Evolutionary conservation across 2,329 filamentous ascomycete genomes (phyloP).

Genomic region (Xylaria arbuscula): DNA sequence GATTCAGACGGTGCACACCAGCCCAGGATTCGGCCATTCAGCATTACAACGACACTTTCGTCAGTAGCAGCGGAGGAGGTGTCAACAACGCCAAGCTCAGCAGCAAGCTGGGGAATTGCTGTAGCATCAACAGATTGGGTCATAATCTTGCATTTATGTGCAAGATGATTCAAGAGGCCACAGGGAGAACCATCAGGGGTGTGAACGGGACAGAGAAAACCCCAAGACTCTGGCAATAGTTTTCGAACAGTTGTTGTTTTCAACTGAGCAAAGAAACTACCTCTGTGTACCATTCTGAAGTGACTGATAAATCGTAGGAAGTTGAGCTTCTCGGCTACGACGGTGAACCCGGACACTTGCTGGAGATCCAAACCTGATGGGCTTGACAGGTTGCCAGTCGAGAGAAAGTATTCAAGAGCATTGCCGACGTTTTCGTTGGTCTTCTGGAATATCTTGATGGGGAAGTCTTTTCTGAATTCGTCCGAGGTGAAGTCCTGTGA

Average conservation of each 20-base stretch:
- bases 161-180: conserved; percentile 92
- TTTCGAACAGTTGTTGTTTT: conserved; percentile 98
- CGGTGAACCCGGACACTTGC: conserved; percentile 93
- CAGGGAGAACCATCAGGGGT: conserved; percentile 97
- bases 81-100: conserved; percentile 81
- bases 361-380: conserved; percentile 93
- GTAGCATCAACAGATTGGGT: conserved; percentile 81
- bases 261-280: conserved; percentile 96
- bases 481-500: conserved; percentile 80
- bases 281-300: conserved; percentile 98
- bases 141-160: conserved; percentile 92
- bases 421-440: conserved; percentile 91
- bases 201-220: conserved; percentile 96
- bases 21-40: conserved; percentile 90
- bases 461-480: conserved; percentile 83
- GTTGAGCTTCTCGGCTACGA: conserved; percentile 98
- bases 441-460: conserved; percentile 78
- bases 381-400: conserved; percentile 92
- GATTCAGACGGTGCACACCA: conserved; percentile 91
- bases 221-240: conserved; percentile 95
- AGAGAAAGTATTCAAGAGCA: conserved; percentile 92
- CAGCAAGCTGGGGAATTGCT: conserved; percentile 76
- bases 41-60: conserved; percentile 87
- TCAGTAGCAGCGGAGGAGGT: conserved; percentile 81
- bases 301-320: conserved; percentile 98